Evolutionary conservation across 352 stramenopile species (phyloP), one percentile per base, ranked within the genome.

Genomic region (Pythium folliculosum): DNA sequence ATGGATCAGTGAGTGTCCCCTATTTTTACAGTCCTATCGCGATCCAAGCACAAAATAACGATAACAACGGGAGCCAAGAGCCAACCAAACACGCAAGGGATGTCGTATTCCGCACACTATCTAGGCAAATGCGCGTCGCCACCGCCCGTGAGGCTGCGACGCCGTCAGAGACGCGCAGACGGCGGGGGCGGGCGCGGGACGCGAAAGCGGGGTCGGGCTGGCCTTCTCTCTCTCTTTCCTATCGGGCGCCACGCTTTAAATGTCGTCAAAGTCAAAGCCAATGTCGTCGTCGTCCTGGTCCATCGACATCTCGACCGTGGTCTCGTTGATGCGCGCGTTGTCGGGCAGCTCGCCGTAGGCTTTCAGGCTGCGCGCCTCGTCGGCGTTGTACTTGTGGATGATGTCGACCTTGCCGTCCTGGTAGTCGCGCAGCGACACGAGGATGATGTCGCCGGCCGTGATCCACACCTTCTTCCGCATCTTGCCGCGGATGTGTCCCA

Each of bases 381-480:
- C 96, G 10, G 94, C 96, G 67, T 97, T 97, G 86, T 99, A 98
- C 81, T 99, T 99, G 86, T 99, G 96, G 72, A 99, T 98, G 73
- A 99, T 95, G 76, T 99, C 97, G 54, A 98, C 96, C 83, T 99
- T 99, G 86, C 98, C 97, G 80, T 99, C 97, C 85, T 99, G 98
- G 88, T 99, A 99, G 74, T 99, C 97, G 76, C 98, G 89, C 70
- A 99, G 95, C 75, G 95, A 98, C 62, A 99, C 94, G 56, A 99
- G 87, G 55, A 99, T 98, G 82, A 99, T 99, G 79, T 99, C 98
- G 65, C 98, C 98, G 13, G 94, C 93, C 60, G 92, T 97, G 37
- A 99, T 97, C 97, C 97, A 99, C 55, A 99, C 97, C 93, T 99
- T 99, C 80, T 99, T 99, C 60, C 97, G 86, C 97, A 99, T 99